Percentiles rank a stretch among this genome's conserved stretches.
Evolutionary conservation across 495 filamentous ascomycete species (phyloP).

Genomic region (Lineolata rhizophorae): DNA sequence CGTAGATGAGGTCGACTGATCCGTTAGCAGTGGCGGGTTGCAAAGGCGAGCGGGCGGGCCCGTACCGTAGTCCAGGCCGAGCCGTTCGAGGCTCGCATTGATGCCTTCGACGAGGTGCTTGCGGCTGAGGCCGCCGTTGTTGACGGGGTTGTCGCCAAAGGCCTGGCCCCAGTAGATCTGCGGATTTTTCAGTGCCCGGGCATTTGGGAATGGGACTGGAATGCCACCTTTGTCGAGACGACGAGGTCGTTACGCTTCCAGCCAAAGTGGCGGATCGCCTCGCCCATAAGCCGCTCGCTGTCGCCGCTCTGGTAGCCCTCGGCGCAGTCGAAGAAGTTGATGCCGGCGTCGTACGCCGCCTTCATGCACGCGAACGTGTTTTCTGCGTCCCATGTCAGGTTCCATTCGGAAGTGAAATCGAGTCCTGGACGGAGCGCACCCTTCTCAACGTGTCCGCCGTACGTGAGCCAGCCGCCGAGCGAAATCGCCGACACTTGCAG

Average conservation of each 20-base stretch:
- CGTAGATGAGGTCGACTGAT: constrained; percentile 72
- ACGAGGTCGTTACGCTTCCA: constrained; percentile 71
- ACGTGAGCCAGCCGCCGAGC: constrained; percentile 58
- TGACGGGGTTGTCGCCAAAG: constrained; percentile 38
- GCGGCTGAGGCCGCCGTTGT: constrained; percentile 56
- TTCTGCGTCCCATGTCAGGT: too few species aligned
- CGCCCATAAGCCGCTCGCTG: constrained; percentile 53
- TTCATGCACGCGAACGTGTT: constrained; percentile 46
- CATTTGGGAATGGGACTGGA: not conserved
- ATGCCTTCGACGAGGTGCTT: constrained; percentile 68
- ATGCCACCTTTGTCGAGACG: constrained; percentile 54
- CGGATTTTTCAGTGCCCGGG: not conserved
- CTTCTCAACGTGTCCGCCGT: constrained; percentile 51
- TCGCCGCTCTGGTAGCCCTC: constrained; percentile 38
- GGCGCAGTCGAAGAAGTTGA: constrained; percentile 45
- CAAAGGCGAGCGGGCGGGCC: too few species aligned
- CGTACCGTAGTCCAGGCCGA: constrained; percentile 52
- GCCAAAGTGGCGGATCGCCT: constrained; percentile 38
- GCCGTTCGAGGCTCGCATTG: constrained; percentile 38
- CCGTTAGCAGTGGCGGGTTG: too few species aligned
- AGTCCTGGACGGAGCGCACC: too few species aligned
- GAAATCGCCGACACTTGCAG: constrained; percentile 56
- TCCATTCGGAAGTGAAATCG: too few species aligned
- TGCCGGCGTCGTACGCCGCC: constrained; percentile 49
- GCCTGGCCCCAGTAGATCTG: constrained; percentile 47